These are phyloP conservation scores for Nannizziopsis arthrosporioides DNA, from an alignment of 2,329 filamentous ascomycete species.

Conservation along the genomic window DNA sequence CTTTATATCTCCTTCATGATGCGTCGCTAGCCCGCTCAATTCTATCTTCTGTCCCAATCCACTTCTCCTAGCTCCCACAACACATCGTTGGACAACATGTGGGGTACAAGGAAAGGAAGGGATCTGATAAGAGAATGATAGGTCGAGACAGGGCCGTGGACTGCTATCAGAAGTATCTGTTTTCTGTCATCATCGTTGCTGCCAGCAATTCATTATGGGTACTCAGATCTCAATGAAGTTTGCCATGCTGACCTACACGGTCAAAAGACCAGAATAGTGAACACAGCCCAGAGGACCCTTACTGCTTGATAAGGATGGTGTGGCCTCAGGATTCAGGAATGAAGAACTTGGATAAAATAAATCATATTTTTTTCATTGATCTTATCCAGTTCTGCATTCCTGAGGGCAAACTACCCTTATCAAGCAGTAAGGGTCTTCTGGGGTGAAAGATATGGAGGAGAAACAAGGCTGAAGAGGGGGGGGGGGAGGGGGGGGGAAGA, in stretches of 20 bases:
- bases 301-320: too few species aligned
- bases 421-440: too few species aligned
- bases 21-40: neutral
- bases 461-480: neutral
- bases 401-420: too few species aligned
- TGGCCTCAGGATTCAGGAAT: too few species aligned
- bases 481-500: neutral
- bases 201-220: too few species aligned
- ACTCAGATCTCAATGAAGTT: too few species aligned
- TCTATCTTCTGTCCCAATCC: neutral
- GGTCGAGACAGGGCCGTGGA: neutral
- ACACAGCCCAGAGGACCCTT: too few species aligned
- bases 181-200: constrained; percentile 14
- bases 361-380: too few species aligned
- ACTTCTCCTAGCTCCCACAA: constrained; percentile 5
- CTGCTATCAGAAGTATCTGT: constrained; percentile 15
- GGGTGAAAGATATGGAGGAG: neutral
- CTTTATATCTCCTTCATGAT: constrained; percentile 21
- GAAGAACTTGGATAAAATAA: too few species aligned
- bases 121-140: neutral
- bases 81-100: constrained; percentile 1
- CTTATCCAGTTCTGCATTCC: too few species aligned
- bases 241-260: too few species aligned
- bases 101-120: neutral
- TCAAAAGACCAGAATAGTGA: too few species aligned